phyloP scores from a whole-genome alignment of 495 filamentous ascomycete genomes.

The Xylaria telfairii region DNA sequence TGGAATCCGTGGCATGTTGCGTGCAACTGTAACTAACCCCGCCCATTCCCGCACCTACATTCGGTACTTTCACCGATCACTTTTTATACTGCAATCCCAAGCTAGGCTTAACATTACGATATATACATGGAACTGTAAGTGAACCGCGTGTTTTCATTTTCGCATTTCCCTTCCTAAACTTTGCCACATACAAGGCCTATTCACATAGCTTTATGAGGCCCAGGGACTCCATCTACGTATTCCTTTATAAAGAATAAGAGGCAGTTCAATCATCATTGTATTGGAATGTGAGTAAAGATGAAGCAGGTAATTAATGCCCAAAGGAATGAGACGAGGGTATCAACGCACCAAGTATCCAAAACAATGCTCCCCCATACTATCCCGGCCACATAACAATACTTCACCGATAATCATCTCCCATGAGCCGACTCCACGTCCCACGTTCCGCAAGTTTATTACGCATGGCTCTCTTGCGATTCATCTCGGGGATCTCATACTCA shows the following conservation, averaged over 20 bases:
- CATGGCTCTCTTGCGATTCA: constrained; percentile 43
- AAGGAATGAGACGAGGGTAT: constrained; percentile 10
- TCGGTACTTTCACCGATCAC: neutral
- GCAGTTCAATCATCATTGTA: neutral
- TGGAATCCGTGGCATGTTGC: neutral
- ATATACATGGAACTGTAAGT: too few species aligned
- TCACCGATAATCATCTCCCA: constrained; percentile 9
- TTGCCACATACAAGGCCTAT: too few species aligned
- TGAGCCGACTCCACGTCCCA: constrained; percentile 16
- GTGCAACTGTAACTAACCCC: neutral
- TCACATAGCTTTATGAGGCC: too few species aligned
- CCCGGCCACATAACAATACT: neutral
- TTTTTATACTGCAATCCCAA: too few species aligned
- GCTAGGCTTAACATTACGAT: too few species aligned
- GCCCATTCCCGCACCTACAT: too few species aligned
- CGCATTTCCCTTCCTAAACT: too few species aligned
- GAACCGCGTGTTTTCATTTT: too few species aligned
- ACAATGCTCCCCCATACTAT: neutral
- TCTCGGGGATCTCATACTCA: constrained; percentile 50
- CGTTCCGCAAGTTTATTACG: constrained; percentile 23
- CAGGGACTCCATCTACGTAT: too few species aligned
- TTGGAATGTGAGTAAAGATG: neutral
- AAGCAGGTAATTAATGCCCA: too few species aligned
- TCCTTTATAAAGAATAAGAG: too few species aligned
- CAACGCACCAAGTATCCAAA: neutral